Percentiles rank a stretch among this genome's conserved stretches.
phyloP scores from a whole-genome alignment of 495 filamentous ascomycete species.

The Arthonia radiata region DNA sequence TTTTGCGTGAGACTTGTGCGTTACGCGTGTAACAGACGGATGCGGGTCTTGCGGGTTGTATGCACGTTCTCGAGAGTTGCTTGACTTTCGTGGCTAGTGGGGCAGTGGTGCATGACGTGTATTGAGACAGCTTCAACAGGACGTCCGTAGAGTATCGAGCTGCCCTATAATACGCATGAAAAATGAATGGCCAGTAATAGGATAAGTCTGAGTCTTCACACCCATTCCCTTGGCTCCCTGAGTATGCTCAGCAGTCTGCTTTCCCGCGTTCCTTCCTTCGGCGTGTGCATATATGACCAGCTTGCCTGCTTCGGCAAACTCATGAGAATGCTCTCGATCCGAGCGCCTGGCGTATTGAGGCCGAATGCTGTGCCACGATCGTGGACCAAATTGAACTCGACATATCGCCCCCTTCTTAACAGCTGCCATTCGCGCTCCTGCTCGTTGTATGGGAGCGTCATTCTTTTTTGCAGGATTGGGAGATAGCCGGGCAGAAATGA shows the following conservation, averaged over 20 bases:
- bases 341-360: conserved; percentile 69
- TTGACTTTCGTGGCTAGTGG: too few species aligned
- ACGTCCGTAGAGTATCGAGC: too few species aligned
- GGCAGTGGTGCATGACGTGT: too few species aligned
- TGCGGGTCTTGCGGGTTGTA: too few species aligned
- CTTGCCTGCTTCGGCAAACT: conserved; percentile 77
- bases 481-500: conserved; percentile 83
- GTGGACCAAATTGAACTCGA: conserved; percentile 96
- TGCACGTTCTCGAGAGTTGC: too few species aligned
- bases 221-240: conserved; percentile 73
- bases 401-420: conserved; percentile 72
- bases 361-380: conserved; percentile 92
- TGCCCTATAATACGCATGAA: too few species aligned
- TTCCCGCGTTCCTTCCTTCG: conserved; percentile 47
- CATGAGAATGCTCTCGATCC: conserved; percentile 94
- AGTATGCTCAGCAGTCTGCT: conserved; percentile 59
- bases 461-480: conserved; percentile 64
- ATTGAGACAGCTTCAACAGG: too few species aligned
- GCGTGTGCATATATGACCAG: conserved; percentile 89
- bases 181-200: too few species aligned
- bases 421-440: conserved; percentile 92
- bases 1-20: too few species aligned
- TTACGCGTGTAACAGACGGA: too few species aligned
- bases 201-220: too few species aligned
- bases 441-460: conserved; percentile 70